Percentiles rank a stretch among this genome's conserved stretches.
These are phyloP conservation scores for Medicago ruthenica DNA, from an alignment of 306 rosid genomes.

Conservation along the genomic window DNA sequence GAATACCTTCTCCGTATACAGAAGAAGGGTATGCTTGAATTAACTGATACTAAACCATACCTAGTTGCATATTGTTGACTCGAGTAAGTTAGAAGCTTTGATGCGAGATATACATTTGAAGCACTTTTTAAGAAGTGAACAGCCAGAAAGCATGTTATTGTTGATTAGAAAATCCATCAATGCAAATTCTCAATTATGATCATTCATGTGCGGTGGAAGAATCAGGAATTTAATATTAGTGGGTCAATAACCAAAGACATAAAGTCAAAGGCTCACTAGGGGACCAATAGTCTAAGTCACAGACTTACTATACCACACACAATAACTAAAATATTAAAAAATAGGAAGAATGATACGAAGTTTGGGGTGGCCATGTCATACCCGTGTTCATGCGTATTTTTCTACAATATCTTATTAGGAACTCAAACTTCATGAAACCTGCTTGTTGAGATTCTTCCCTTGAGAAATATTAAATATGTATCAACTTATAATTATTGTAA, in stretches of 20 bases:
- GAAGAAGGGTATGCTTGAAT: slow-evolving; percentile 14
- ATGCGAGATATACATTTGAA: slow-evolving; percentile 20
- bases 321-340: neutral
- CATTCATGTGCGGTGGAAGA: slow-evolving; percentile 18
- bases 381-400: neutral
- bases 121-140: slow-evolving; percentile 9
- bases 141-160: slow-evolving; percentile 4
- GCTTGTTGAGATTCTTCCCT: slow-evolving; percentile 22
- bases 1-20: slow-evolving; percentile 32
- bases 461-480: slow-evolving; percentile 18
- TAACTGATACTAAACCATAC: slow-evolving; percentile 21
- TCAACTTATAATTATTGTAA: slow-evolving; percentile 16
- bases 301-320: neutral
- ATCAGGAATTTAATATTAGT: neutral
- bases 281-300: neutral
- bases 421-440: slow-evolving; percentile 22
- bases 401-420: slow-evolving; percentile 14
- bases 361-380: neutral
- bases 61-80: neutral
- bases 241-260: neutral
- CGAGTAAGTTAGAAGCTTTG: slow-evolving; percentile 11
- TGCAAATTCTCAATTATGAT: slow-evolving; percentile 35
- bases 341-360: neutral
- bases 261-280: neutral
- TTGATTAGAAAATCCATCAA: slow-evolving; percentile 26